Percentiles rank a stretch among this genome's conserved stretches.
These are phyloP conservation scores for Dryas alaskensis DNA, from an alignment of 306 rosid genomes.

Conservation along the genomic window DNA sequence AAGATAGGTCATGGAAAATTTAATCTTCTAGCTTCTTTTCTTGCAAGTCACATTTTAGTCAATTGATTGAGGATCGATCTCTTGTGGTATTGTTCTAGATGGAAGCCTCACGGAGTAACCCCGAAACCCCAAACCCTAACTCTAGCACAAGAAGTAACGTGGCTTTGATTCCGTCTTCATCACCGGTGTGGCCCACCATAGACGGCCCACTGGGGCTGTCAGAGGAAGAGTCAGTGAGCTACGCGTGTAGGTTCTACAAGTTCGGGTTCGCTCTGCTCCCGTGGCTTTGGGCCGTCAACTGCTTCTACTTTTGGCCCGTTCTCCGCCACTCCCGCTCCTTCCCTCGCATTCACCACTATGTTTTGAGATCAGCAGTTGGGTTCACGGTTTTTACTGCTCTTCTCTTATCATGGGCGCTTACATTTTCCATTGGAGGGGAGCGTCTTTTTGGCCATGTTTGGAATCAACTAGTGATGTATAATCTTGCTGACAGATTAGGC, in stretches of 20 bases:
- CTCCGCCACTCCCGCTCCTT: conserved; percentile 73
- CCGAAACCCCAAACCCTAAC: conserved; percentile 20
- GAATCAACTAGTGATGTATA: conserved; percentile 84
- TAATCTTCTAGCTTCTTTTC: too few relatives aligned
- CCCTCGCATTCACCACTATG: conserved; percentile 75
- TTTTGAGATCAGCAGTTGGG: conserved; percentile 73
- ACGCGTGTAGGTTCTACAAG: conserved; percentile 72
- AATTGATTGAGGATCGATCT: too few relatives aligned
- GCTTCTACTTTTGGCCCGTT: conserved; percentile 98
- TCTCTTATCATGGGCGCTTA: conserved; percentile 80
- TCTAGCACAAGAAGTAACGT: conserved; percentile 36
- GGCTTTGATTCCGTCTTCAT: conserved; percentile 28
- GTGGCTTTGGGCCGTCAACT: conserved; percentile 89
- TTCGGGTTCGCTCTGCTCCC: conserved; percentile 85
- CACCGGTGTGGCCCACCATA: conserved; percentile 76
- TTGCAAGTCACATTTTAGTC: too few relatives aligned
- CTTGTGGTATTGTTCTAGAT: conserved; percentile 14
- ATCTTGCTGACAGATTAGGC: conserved; percentile 83
- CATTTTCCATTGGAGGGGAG: conserved; percentile 81
- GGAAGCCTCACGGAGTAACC: background rate
- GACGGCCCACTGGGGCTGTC: conserved; percentile 73
- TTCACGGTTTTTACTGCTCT: conserved; percentile 52
- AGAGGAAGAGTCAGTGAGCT: conserved; percentile 73
- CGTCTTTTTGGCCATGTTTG: conserved; percentile 77
- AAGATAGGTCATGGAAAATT: too few relatives aligned